Evolutionary conservation across 2,329 filamentous ascomycete genomes (phyloP).

Genomic region (Fusarium pseudonygamai): DNA sequence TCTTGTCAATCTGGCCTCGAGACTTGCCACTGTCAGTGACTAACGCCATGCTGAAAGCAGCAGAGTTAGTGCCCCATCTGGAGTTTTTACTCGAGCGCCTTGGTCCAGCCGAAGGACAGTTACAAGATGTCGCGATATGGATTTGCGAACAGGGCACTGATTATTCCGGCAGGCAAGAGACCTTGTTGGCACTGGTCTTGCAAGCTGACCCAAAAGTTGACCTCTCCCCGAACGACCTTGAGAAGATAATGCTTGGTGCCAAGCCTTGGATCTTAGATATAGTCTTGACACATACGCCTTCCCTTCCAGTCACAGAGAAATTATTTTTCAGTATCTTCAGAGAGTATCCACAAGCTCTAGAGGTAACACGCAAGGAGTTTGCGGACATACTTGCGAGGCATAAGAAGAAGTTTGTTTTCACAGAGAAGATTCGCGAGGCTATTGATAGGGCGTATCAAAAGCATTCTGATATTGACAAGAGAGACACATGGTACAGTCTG

Average conservation of each 20-base stretch:
- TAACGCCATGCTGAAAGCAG: background rate
- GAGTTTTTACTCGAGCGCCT: background rate
- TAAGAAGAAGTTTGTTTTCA: background rate
- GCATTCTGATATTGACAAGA: background rate
- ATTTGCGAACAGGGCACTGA: background rate
- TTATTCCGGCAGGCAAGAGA: background rate
- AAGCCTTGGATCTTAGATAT: background rate
- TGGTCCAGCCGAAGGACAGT: background rate
- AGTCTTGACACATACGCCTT: background rate
- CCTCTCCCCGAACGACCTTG: background rate
- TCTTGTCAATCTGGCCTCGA: background rate
- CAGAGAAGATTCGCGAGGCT: background rate
- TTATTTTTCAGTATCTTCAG: conserved; percentile 1
- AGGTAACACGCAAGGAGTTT: background rate
- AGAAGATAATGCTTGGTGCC: background rate
- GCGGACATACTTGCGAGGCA: background rate
- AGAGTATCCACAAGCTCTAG: background rate
- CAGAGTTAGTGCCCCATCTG: background rate
- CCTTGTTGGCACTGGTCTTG: background rate
- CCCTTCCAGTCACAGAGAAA: background rate
- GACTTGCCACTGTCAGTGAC: background rate
- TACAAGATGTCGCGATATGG: background rate
- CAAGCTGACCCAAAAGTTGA: background rate
- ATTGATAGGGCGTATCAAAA: background rate
- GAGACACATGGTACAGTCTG: background rate